Percentiles rank a stretch among this genome's conserved stretches.
Conservation (phyloP, 306 rosid genomes). For the Senna tora region DNA sequence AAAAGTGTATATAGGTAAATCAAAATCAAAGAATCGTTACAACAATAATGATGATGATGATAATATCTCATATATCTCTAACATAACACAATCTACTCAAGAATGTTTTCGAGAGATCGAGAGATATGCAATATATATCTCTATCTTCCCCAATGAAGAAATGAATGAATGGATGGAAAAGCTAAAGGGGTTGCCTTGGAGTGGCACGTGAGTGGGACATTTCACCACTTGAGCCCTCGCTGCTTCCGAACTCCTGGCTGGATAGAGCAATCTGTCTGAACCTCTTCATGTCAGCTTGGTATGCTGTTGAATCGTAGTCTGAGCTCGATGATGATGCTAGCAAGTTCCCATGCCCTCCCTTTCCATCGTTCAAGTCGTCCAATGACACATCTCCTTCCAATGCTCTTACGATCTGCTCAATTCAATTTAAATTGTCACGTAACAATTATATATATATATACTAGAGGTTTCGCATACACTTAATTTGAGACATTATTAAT, state of each 20-base stretch:
- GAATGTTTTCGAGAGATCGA: not conserved
- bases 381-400: constrained; percentile 79
- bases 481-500: too few relatives aligned
- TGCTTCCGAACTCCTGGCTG: constrained; percentile 54
- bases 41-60: not conserved
- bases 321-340: constrained; percentile 45
- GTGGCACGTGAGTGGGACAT: not conserved
- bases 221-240: constrained; percentile 53
- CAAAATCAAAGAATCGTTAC: not conserved
- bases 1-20: not conserved
- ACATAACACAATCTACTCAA: not conserved
- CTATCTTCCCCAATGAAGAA: too few relatives aligned
- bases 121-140: too few relatives aligned
- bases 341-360: constrained; percentile 33
- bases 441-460: too few relatives aligned
- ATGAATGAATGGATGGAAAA: too few relatives aligned
- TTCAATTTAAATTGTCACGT: too few relatives aligned
- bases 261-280: constrained; percentile 58
- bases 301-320: constrained; percentile 57
- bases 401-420: constrained; percentile 72
- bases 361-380: constrained; percentile 71
- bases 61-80: too few relatives aligned
- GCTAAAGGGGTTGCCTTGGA: not conserved
- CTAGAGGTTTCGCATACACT: too few relatives aligned
- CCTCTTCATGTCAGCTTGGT: constrained; percentile 70